Base-by-base conservation (phyloP, 306 rosid genomes). In the Dryas octopetala region DNA sequence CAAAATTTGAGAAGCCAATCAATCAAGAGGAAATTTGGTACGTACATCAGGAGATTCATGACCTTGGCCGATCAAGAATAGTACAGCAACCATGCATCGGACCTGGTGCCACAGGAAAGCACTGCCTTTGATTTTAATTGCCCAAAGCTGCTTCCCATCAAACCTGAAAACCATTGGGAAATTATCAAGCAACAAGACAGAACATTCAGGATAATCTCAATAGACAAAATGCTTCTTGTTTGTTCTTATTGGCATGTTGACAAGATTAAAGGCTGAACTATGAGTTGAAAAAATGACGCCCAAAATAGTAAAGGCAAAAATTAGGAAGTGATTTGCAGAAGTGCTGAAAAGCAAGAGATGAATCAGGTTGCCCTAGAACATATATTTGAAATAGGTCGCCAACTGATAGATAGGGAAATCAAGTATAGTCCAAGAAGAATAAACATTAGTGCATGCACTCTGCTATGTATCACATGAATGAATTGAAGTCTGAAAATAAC, bases 91-190 rank as follows among this genome's bases (percentile, higher is more conserved):
- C 90, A 94, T 91, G 90, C 97, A 91, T 70, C 98, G 94, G 65
- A 94, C 93, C 79, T 94, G 98, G 81, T 94, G 98, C 98, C 98
- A 94, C 9, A 94, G 89, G 85, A 94, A 94, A 59, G 98, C 98
- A 70, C 89, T 88, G 7, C 98, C 98, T 83, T 77, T 89, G 73
- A 94, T 86, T 80, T 82, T 83, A 68, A 94, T 80, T 73, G 76
- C 88, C 96, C 94, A 90, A 53, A 94, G 96, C 83, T 81, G 91
- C 76, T 87, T 80, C 41, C 66, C 87, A 62, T 85, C 85, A 83
- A 82, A 88, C 88, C 98, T 94, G 89, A 78, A 76, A 81, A 75
- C 51, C 71, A 74, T 74, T 28, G 66, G 44, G 66, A 55, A 68
- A 45, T 41, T 15, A 66, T 55, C 17, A 71, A 60, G 48, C 44